These are phyloP conservation scores for Aspergillus carbonarius DNA, from an alignment of 2,329 filamentous ascomycete species.

Conservation along the genomic window DNA sequence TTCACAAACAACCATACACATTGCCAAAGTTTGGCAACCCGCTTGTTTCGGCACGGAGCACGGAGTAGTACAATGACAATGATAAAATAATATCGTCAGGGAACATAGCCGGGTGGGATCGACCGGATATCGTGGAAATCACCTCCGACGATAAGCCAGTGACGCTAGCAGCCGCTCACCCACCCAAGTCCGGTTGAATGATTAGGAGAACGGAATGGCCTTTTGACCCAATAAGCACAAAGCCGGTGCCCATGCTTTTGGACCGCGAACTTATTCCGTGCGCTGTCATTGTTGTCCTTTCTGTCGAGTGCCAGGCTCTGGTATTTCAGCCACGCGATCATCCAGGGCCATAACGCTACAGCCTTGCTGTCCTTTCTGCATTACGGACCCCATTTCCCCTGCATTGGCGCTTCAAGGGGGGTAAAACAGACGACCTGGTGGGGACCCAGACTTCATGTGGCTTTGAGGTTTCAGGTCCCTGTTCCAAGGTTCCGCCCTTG, in stretches of 20 bases:
- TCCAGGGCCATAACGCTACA: not conserved
- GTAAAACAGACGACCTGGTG: not conserved
- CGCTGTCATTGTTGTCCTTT: not conserved
- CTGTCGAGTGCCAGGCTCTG: not conserved
- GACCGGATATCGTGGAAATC: not conserved
- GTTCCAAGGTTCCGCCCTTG: not conserved
- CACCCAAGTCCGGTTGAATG: not conserved
- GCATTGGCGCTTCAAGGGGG: not conserved
- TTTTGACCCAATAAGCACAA: not conserved
- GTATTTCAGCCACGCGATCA: not conserved
- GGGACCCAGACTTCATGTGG: not conserved
- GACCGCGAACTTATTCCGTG: not conserved
- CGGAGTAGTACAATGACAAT: not conserved
- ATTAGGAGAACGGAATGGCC: not conserved
- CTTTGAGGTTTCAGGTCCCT: not conserved
- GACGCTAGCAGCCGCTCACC: not conserved
- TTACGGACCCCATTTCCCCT: not conserved
- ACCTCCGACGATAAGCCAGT: not conserved
- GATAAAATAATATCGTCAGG: not conserved
- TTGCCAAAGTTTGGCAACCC: not conserved
- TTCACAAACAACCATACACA: no score
- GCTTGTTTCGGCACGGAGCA: not conserved
- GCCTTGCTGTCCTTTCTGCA: not conserved
- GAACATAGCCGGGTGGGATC: not conserved
- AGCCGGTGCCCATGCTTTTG: not conserved